Evolutionary conservation across 352 stramenopile species (phyloP), one percentile per base, ranked within the genome.

Genomic region (Pythium volutum): DNA sequence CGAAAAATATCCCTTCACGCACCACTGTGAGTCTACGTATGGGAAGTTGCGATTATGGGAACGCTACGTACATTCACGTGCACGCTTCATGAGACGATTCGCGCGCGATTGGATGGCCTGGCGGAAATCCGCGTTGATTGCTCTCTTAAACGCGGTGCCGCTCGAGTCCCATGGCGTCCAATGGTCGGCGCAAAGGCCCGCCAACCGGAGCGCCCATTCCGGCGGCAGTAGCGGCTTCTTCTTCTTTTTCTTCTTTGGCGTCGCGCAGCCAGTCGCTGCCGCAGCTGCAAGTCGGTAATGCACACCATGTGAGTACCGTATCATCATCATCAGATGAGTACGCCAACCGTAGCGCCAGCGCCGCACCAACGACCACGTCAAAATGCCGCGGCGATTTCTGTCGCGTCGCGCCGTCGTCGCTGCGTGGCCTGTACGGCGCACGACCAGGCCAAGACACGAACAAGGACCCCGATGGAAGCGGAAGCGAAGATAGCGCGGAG

Each of bases 361-460:
- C 20, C 38, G 10, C n/a, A 4, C 7, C 25, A 14, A 25, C 25
- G 5, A 87, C 22, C 4, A 18, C 25, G 11, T n/a, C 25, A 4
- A 88, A 79, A 43, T 93, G 84, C 54, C 76, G 73, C 8, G 81
- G 84, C 10, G 80, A 91, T 39, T 93, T 93, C 56, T 93, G 84
- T 29, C 61, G 66, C 33, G 57, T 67, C 2, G 25, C 66, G 10
- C 59, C 79, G 16, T 48, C 59, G n/a, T 60, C 66, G 1, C 47
- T 91, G 0, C 33, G 67, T 20, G 81, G 81, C 12, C 56, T 91
- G 9, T 69, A 69, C 48, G 61, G 45, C 16, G 8, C 45, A 12
- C 4, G 22, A 26, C n/a, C 39, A 1, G 49, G 31, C 22, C n/a
- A 26, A 9, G 46, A 64, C 36, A 33, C 36, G 34, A 62, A 67